Evolutionary conservation across 805 yeast genomes (phyloP).

Genomic region (Candida boidinii): DNA sequence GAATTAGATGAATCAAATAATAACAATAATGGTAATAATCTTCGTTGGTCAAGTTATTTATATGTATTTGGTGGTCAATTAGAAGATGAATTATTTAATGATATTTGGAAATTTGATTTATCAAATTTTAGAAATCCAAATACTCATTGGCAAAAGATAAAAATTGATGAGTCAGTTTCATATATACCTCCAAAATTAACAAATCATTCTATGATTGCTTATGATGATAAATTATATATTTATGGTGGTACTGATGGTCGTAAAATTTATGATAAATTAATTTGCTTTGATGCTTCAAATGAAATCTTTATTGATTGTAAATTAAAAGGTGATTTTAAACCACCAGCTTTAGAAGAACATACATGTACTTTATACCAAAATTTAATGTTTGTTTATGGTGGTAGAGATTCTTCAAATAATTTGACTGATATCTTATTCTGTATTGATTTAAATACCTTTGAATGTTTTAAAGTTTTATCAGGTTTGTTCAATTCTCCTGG

Average conservation of each 20-base stretch:
- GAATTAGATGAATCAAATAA: no score
- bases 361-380: slow-evolving; percentile 75
- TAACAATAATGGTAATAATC: no score
- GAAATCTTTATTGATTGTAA: slow-evolving; percentile 65
- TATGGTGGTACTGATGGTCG: slow-evolving; percentile 84
- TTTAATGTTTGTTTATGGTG: slow-evolving; percentile 80
- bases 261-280: slow-evolving; percentile 64
- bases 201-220: slow-evolving; percentile 82
- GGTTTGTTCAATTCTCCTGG: slow-evolving; percentile 52
- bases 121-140: slow-evolving; percentile 76
- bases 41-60: slow-evolving; percentile 39
- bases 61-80: slow-evolving; percentile 94
- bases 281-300: slow-evolving; percentile 65
- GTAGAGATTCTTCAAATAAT: slow-evolving; percentile 67
- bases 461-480: slow-evolving; percentile 52
- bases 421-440: slow-evolving; percentile 61
- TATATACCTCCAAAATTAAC: slow-evolving; percentile 71
- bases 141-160: slow-evolving; percentile 75
- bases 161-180: slow-evolving; percentile 29
- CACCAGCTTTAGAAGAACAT: slow-evolving; percentile 89
- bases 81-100: slow-evolving; percentile 72
- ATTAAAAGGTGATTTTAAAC: slow-evolving; percentile 54
- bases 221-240: slow-evolving; percentile 68
- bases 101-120: slow-evolving; percentile 78
- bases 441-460: slow-evolving; percentile 62